Percentiles rank a stretch among this genome's conserved stretches.
Conservation (phyloP, 2,329 filamentous ascomycete genomes). For the Diaporthe sp. region DNA sequence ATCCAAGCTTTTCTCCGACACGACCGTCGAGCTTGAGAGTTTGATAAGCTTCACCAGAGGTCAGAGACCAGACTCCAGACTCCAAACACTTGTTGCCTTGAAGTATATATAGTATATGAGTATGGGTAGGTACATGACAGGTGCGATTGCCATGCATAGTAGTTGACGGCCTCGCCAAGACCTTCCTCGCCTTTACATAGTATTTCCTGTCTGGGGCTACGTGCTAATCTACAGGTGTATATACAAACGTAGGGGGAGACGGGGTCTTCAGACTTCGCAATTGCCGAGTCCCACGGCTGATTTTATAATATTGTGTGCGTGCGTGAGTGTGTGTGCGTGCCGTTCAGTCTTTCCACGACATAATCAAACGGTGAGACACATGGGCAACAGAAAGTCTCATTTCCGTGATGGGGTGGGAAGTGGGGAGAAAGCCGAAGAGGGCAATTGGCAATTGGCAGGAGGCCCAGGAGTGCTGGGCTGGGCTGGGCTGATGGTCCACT, state of each 20-base stretch:
- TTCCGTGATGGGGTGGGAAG: constrained; percentile 34
- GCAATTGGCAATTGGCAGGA: constrained; percentile 20
- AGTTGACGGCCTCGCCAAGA: constrained; percentile 13
- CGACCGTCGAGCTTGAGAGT: neutral
- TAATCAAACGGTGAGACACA: constrained; percentile 27
- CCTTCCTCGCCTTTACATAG: neutral
- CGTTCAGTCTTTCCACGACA: constrained; percentile 6
- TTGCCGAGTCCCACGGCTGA: neutral
- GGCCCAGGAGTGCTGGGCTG: neutral
- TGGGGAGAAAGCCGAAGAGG: constrained; percentile 18
- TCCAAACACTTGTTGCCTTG: constrained; percentile 3
- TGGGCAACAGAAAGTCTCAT: constrained; percentile 22
- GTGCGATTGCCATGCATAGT: neutral
- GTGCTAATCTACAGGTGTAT: neutral
- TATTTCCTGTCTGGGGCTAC: neutral
- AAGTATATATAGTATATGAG: neutral
- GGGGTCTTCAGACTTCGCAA: neutral
- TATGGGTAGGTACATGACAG: constrained; percentile 1
- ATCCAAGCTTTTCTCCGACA: constrained; percentile 15
- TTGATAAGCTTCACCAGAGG: constrained; percentile 12
- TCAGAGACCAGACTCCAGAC: neutral
- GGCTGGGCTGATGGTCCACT: constrained; percentile 9
- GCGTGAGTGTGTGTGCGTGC: neutral
- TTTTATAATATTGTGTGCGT: neutral
- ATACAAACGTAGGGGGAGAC: neutral